Evolutionary conservation across 108 stramenopile genomes (phyloP), one percentile per base, ranked within the genome.

Genomic region (Pseudonitzschia multistriata): DNA sequence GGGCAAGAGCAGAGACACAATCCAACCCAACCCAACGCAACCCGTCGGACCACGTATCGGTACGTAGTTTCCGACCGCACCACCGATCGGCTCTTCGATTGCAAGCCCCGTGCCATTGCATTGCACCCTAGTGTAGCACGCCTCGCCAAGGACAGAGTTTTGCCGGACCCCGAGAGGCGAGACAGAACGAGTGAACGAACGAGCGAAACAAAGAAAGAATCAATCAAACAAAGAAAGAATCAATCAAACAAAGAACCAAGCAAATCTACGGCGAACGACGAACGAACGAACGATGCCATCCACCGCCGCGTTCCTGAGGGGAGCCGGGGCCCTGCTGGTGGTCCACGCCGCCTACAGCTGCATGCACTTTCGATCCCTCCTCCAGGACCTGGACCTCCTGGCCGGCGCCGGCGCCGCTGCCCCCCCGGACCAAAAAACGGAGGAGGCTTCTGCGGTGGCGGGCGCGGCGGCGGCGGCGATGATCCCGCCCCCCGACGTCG

Each of bases 261-360:
- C n/a, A n/a, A n/a, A n/a, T n/a, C n/a, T n/a, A n/a, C n/a, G n/a
- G n/a, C n/a, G n/a, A n/a, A n/a, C n/a, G n/a, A n/a, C n/a, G n/a
- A n/a, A n/a, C n/a, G n/a, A n/a, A 37, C 37, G 6, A 45, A 52
- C 50, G 14, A 60, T 60, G 59, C 59, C 59, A 0, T 64, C 63
- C n/a, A 40, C 47, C 24, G 30, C 63, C 21, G 5, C 25, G 14
- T 24, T 64, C 17, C 40, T 45, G n/a, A 45, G 25, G 27, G 63
- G 11, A 15, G 21, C 40, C 30, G 83, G 80, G 25, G 61, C 52
- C n/a, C 6, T 75, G 7, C 21, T 84, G 19, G 49, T 84, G 61
- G 48, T 78, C 3, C 83, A 84, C 48, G 68, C 83, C n/a, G 83
- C 83, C 17, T 84, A 81, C 65, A 81, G 79, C 66, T 81, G 80